Conservation (phyloP, 2,329 filamentous ascomycete genomes). For the Penicillium sp. region DNA sequence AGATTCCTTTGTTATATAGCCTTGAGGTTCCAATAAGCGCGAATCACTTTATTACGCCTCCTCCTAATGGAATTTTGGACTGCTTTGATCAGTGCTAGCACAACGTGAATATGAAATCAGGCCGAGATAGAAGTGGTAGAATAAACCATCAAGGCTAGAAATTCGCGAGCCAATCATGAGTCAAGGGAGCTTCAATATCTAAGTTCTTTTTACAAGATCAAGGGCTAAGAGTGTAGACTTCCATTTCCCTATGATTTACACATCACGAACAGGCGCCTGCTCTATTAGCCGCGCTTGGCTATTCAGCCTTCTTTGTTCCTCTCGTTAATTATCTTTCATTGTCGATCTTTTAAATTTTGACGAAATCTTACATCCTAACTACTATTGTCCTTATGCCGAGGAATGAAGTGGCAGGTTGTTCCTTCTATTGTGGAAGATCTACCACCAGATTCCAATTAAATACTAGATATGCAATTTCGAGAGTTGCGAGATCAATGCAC, state of each 20-base stretch:
- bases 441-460: not conserved
- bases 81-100: not conserved
- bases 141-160: not conserved
- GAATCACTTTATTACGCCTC: not conserved
- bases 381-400: not conserved
- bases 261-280: not conserved
- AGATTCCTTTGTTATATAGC: not conserved
- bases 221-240: not conserved
- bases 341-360: not conserved
- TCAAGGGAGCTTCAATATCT: not conserved
- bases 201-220: not conserved
- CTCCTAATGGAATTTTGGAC: not conserved
- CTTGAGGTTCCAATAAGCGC: not conserved
- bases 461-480: not conserved
- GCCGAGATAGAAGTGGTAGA: not conserved
- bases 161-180: too few species aligned
- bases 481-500: too few species aligned
- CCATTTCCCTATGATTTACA: not conserved
- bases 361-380: not conserved
- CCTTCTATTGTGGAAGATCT: not conserved
- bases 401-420: not conserved
- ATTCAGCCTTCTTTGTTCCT: not conserved
- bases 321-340: not conserved
- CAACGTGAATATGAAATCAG: not conserved
- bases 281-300: not conserved